Conservation (phyloP, 1,139 yeast genomes). For the Sugiyamaella grinbergsii region DNA sequence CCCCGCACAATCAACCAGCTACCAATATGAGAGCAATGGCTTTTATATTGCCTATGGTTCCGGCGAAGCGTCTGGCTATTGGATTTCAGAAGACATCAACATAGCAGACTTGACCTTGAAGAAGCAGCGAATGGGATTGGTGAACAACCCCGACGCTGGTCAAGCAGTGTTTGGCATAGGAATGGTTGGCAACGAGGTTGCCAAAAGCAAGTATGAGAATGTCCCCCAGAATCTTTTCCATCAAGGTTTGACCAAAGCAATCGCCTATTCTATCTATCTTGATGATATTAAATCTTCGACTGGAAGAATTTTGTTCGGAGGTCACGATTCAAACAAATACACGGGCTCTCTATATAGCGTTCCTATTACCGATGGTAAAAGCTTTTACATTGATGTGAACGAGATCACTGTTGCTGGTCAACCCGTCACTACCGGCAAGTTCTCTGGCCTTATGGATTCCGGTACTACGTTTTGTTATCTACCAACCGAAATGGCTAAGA, state of each 20-base stretch:
- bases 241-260: conserved; percentile 45
- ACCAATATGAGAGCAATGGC: conserved; percentile 25
- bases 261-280: conserved; percentile 58
- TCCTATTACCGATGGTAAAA: conserved; percentile 28
- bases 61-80: conserved; percentile 45
- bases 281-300: conserved; percentile 44
- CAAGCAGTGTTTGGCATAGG: conserved; percentile 60
- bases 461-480: conserved; percentile 67
- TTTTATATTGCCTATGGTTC: conserved; percentile 35
- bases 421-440: conserved; percentile 22
- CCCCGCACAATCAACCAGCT: conserved; percentile 32
- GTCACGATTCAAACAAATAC: conserved; percentile 58
- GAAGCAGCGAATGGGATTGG: conserved; percentile 51
- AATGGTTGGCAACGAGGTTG: conserved; percentile 46
- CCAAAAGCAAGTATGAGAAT: conserved; percentile 28
- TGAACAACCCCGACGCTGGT: conserved; percentile 47
- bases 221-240: conserved; percentile 30
- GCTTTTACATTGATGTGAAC: conserved; percentile 26
- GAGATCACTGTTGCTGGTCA: conserved; percentile 25
- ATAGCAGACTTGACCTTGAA: conserved; percentile 45
- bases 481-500: conserved; percentile 44
- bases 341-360: conserved; percentile 48
- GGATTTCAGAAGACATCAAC: conserved; percentile 51
- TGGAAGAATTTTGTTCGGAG: conserved; percentile 63
- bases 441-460: conserved; percentile 54